A percentile compares a stretch with the other conserved stretches of the same genome.
Conservation (phyloP, 2,329 filamentous ascomycete species). For the Rhynchosporium secalis region DNA sequence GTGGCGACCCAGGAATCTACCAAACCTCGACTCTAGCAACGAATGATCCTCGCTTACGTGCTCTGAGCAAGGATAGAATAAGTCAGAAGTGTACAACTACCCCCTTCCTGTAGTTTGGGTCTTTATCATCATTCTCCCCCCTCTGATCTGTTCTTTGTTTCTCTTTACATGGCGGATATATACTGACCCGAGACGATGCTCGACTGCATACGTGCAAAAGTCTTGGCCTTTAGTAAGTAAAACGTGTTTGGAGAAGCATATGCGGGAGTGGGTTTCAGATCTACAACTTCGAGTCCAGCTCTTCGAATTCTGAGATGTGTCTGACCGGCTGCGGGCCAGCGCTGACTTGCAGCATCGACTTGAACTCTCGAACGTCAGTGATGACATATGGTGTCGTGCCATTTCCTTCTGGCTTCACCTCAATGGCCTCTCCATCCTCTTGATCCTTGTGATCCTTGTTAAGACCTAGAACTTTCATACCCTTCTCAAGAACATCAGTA, state of each 20-base stretch:
- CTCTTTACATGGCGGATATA: not conserved
- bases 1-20: constrained; percentile 8
- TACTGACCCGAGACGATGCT: not conserved
- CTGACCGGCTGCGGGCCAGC: constrained; percentile 70
- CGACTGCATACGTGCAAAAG: constrained; percentile 2
- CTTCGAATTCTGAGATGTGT: constrained; percentile 82
- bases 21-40: constrained; percentile 14
- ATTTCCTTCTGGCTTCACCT: constrained; percentile 41
- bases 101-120: not conserved
- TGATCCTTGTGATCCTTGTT: constrained; percentile 40
- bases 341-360: constrained; percentile 71
- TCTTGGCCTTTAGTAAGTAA: not conserved
- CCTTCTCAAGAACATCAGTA: constrained; percentile 44
- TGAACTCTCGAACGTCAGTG: constrained; percentile 77
- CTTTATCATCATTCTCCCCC: too few species aligned
- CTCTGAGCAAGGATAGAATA: not conserved
- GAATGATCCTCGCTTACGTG: constrained; percentile 8
- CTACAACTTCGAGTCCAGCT: constrained; percentile 73
- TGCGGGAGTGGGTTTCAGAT: not conserved
- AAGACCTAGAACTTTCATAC: constrained; percentile 37
- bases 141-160: too few species aligned
- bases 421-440: constrained; percentile 32
- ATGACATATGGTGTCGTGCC: constrained; percentile 62
- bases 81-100: not conserved
- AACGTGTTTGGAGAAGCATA: not conserved